Evolutionary conservation across 495 filamentous ascomycete genomes (phyloP), one percentile per base, ranked within the genome.

Genomic region (Lasiosphaeria ovina): DNA sequence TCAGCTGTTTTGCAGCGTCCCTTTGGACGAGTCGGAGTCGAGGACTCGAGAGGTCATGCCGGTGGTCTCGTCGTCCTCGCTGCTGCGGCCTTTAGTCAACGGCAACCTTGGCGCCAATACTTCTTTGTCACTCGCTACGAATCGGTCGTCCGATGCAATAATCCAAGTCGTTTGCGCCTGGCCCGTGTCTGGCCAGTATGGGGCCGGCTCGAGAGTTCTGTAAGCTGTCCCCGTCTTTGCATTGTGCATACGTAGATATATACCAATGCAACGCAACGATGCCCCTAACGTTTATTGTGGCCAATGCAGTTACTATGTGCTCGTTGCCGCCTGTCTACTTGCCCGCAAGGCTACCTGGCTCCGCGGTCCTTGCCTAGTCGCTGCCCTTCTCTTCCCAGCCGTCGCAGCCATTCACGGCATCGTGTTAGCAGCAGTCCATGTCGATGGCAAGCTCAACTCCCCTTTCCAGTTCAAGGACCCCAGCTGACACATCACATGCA

Each of bases 161-260:
- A 54, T 81, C 11, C 70, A 81, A 59, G 84, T 85, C 49, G 65
- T 87, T 1, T 87, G 84, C 60, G 82, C 82, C 14, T 87, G 78
- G 78, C 83, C 84, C 0, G 77, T 87, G 0, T 83, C 80, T 4
- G 84, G 83, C 4, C 82, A 86, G 64, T 87, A 87, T 67, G 83
- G 83, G 0, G 73, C 76, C 3, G 83, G 83, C 0, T 82, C 80
- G 1, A 72, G 83, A 60, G 60, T 81, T 11, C 61, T 87, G 83
- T 85, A 76, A 65, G 80, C 69, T 54, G 11, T 34, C 32, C 31
- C 49, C 12, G 14, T 42, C 14, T 9, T 42, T 42, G 38, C 38
- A 14, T 4, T n/a, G 44, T 47, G 12, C 38, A 42, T 6, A 56
- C 42, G 45, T 12, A 48, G 32, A 33, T 8, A 4, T 10, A 4